These are phyloP conservation scores for Spinacia oleracea DNA, from an alignment of 179 eudicot species.

Conservation along the genomic window DNA sequence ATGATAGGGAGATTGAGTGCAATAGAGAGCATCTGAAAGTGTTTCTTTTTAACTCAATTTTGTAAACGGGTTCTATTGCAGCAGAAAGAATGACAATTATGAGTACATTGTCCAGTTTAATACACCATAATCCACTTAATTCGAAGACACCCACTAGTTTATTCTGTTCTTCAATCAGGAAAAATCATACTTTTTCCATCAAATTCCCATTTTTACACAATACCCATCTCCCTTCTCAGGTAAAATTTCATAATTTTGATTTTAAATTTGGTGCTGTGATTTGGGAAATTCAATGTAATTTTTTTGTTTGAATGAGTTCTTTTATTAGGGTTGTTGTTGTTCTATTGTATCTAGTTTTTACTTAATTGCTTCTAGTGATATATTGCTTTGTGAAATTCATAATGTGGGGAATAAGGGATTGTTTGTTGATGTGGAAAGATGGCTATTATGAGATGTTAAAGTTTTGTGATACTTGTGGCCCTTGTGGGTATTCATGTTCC, in stretches of 20 bases:
- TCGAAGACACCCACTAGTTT: conserved; percentile 20
- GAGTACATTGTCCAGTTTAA: conserved; percentile 16
- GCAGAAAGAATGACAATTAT: conserved; percentile 10
- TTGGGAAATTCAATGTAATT: neutral
- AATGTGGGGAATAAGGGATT: neutral
- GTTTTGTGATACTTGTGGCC: neutral
- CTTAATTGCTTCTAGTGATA: neutral
- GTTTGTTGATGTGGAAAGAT: neutral
- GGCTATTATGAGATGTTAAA: neutral
- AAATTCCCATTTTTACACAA: conserved; percentile 11
- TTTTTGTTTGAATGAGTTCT: neutral
- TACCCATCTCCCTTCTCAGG: conserved; percentile 31
- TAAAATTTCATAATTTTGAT: neutral
- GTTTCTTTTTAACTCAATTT: too few species aligned
- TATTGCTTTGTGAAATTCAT: neutral
- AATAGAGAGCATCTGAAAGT: neutral
- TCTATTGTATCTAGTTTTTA: neutral
- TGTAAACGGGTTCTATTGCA: conserved; percentile 2
- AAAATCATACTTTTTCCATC: neutral
- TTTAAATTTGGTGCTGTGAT: neutral
- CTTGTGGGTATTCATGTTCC: neutral
- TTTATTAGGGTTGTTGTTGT: neutral
- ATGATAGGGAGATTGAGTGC: neutral
- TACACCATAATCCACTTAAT: neutral
- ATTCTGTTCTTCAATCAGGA: conserved; percentile 2